Evolutionary conservation across 495 filamentous ascomycete species (phyloP), one percentile per base, ranked within the genome.

Genomic region (Aspergillus haitiensis): DNA sequence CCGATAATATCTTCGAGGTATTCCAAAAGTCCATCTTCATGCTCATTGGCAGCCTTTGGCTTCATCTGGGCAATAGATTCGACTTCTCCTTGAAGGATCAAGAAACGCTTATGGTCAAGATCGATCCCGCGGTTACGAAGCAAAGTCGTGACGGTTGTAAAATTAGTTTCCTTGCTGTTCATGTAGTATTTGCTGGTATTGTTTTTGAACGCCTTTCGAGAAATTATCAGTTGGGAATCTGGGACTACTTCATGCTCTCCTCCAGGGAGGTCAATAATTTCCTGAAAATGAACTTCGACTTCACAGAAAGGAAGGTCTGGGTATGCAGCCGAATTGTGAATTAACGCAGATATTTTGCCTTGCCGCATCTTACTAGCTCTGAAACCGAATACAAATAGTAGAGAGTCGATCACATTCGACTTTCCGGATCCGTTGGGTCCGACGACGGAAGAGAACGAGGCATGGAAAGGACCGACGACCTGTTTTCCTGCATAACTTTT

Each of bases 61-160:
- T 98, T 98, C 94, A 98, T 98, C 75, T 98, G 94, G 31, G 94
- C 93, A 65, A 98, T 98, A 0, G 92, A 97, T 70, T 98, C 94
- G 58, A 98, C 94, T 72, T 98, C 94, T 61, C 94, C 94, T 73
- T 98, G 94, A 49, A 98, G 76, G 69, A 98, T 98, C 45, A 98
- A 75, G 72, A 98, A 98, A 37, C 94, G 91, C 77, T 98, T 98
- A 76, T 98, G 94, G 64, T 98, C 95, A 33, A 98, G 82, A 75
- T 98, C 94, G 5, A 98, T 88, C 9, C 94, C 94, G 18, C 88
- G 84, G 11, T 90, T 91, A 34, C 89, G 88, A 9, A 98, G 86
- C n/a, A 98, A 80, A 0, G 86, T 88, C 0, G 92, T 96, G 21
- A 98, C 95, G 2, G 82, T 79, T 0, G 93, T 97, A 73, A 97